Evolutionary conservation across 495 filamentous ascomycete genomes (phyloP), one percentile per base, ranked within the genome.

Genomic region (Parachaetomium inaequale): DNA sequence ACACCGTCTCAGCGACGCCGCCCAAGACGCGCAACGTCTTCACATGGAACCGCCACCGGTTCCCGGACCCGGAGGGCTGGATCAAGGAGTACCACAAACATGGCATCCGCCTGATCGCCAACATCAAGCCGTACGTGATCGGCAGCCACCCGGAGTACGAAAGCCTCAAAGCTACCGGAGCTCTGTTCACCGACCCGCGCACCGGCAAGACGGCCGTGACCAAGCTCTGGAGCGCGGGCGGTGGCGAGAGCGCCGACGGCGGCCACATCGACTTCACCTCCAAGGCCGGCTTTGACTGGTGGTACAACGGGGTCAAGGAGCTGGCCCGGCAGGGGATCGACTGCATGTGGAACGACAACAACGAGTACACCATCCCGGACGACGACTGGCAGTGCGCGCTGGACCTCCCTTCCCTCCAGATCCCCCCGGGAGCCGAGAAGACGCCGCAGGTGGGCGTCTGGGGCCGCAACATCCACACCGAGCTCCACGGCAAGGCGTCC

Each of bases 301-400:
- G 87, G 87, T 86, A 83, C 62, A 74, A 86, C 19, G 85, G 86
- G 7, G 81, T 86, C 12, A 78, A 83, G 59, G 80, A 75, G 46
- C 77, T 90, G 43, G 83, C 84, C 56, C 75, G 81, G 29, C 73
- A 77, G 21, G 86, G 86, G 19, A 84, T 90, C 59, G 86, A 89
- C 62, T 84, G 79, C 32, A 88, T 88, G 72, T 90, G 87, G 87
- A 90, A 88, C 63, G 87, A 90, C 71, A 90, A 90, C 72, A 88
- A 88, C 68, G 87, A 90, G 73, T 89, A 87, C 69, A 87, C 84
- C 7, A 78, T 86, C 4, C 84, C 85, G 0, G 76, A 81, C 66
- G 87, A 90, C 57, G 78, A 82, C 56, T 89, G 86, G 85, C 70
- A 80, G 56, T 75, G 82, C 43, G 82, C 82, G 0, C 76, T 88